Evolutionary conservation across 257 asterid genomes (phyloP).

Genomic region (Plantago ovata): DNA sequence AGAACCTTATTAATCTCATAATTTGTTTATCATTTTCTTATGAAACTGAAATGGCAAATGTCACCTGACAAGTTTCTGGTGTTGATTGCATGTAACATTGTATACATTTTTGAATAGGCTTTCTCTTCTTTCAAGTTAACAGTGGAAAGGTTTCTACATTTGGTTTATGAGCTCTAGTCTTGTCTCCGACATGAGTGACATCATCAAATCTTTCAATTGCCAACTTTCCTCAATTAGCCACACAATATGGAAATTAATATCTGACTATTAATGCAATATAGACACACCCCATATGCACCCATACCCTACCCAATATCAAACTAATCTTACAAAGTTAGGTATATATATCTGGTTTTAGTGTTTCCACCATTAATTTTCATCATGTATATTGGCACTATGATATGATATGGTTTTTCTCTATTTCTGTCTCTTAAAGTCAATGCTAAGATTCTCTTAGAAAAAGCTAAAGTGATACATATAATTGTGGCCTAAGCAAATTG

Average conservation of each 20-base stretch:
- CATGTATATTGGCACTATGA: too few relatives aligned
- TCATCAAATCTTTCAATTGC: slow-evolving; percentile 34
- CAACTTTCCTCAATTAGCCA: slow-evolving; percentile 51
- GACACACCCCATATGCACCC: slow-evolving; percentile 2
- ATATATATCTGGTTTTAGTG: background rate
- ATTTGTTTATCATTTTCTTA: background rate
- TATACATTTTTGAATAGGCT: slow-evolving; percentile 34
- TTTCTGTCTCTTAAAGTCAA: too few relatives aligned
- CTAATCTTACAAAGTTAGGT: background rate
- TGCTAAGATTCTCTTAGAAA: too few relatives aligned
- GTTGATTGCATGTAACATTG: slow-evolving; percentile 51
- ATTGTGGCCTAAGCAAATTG: too few relatives aligned
- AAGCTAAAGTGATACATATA: too few relatives aligned
- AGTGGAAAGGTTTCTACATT: slow-evolving; percentile 39
- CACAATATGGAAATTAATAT: slow-evolving; percentile 17
- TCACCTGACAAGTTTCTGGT: slow-evolving; percentile 26
- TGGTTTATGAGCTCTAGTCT: slow-evolving; percentile 48
- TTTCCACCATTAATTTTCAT: background rate
- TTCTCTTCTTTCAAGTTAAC: slow-evolving; percentile 23
- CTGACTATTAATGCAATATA: slow-evolving; percentile 30
- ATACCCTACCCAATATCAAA: slow-evolving; percentile 6
- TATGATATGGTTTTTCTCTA: too few relatives aligned
- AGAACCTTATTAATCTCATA: background rate
- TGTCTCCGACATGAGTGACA: slow-evolving; percentile 44
- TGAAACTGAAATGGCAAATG: slow-evolving; percentile 24